These are phyloP conservation scores for Tuber magnatum DNA, from an alignment of 495 filamentous ascomycete genomes.

Conservation along the genomic window DNA sequence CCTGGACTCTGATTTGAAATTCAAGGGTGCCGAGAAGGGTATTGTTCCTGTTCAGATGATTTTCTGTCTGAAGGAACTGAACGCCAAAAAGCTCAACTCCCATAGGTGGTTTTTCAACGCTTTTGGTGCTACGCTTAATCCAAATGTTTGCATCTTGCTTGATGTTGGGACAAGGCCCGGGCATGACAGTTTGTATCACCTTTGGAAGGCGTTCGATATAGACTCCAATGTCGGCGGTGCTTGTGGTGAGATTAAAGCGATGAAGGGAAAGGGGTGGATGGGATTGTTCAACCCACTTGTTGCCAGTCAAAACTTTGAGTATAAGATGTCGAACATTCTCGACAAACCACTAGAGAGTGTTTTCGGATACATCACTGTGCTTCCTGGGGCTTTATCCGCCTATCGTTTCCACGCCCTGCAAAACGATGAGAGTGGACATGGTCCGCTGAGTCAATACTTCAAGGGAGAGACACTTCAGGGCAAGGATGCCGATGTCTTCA, in stretches of 20 bases:
- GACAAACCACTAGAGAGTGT: slow-evolving; percentile 96
- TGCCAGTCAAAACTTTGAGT: slow-evolving; percentile 97
- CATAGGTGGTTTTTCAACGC: slow-evolving; percentile 99
- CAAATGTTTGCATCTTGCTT: slow-evolving; percentile 92
- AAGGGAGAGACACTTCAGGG: slow-evolving; percentile 97
- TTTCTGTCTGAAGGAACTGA: slow-evolving; percentile 97
- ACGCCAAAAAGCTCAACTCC: slow-evolving; percentile 94
- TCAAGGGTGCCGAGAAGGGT: slow-evolving; percentile 98
- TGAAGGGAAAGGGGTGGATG: slow-evolving; percentile 74
- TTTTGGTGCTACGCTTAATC: slow-evolving; percentile 83
- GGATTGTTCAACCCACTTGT: slow-evolving; percentile 91
- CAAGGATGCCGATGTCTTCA: slow-evolving; percentile 96
- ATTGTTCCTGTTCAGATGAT: slow-evolving; percentile 99
- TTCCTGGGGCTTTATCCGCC: slow-evolving; percentile 88
- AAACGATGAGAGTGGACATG: slow-evolving; percentile 92
- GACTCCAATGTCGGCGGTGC: slow-evolving; percentile 95
- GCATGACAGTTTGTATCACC: slow-evolving; percentile 79
- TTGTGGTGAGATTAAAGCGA: slow-evolving; percentile 93
- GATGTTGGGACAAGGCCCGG: slow-evolving; percentile 93
- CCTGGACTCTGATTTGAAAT: slow-evolving; percentile 87
- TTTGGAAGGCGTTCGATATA: slow-evolving; percentile 98
- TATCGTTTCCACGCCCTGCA: slow-evolving; percentile 96
- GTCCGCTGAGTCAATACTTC: slow-evolving; percentile 96
- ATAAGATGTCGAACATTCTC: slow-evolving; percentile 99
- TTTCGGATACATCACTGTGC: slow-evolving; percentile 95